Conservation (phyloP, 2,329 filamentous ascomycete species). For the Endoconidiophora laricicola region DNA sequence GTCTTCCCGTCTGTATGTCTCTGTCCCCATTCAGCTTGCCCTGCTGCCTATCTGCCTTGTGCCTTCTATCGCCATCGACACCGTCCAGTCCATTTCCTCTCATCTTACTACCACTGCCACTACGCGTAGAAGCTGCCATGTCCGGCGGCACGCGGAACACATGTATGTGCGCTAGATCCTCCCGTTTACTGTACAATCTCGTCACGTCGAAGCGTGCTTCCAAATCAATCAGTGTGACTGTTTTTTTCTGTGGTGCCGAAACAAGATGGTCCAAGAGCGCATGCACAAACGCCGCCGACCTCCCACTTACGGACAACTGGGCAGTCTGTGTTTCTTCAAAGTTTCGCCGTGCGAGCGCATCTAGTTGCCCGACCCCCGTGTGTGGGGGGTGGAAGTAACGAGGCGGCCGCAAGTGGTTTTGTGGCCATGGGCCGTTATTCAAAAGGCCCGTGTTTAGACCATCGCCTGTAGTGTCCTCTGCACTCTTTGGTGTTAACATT, state of each 20-base stretch:
- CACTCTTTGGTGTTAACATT: constrained; percentile 7
- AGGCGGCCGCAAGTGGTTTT: not conserved
- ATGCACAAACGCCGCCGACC: constrained; percentile 39
- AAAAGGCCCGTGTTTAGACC: too few species aligned
- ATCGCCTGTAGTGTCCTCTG: constrained; percentile 1
- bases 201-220: constrained; percentile 38
- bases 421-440: too few species aligned
- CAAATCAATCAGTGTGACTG: constrained; percentile 38
- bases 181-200: constrained; percentile 23
- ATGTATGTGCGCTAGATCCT: constrained; percentile 34
- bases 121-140: constrained; percentile 15
- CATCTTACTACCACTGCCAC: too few species aligned
- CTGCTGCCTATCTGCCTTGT: too few species aligned
- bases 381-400: constrained; percentile 16
- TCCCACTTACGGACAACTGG: constrained; percentile 34
- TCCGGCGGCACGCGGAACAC: constrained; percentile 26
- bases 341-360: constrained; percentile 29
- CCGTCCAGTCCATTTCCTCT: not conserved
- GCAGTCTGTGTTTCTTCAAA: constrained; percentile 31
- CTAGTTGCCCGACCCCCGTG: constrained; percentile 29
- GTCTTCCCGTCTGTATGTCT: too few species aligned
- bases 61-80: too few species aligned
- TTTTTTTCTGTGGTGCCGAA: constrained; percentile 28
- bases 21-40: too few species aligned
- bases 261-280: constrained; percentile 35